Conservation (phyloP, 2,329 filamentous ascomycete species). For the Nannizziopsis arthrosporioides region DNA sequence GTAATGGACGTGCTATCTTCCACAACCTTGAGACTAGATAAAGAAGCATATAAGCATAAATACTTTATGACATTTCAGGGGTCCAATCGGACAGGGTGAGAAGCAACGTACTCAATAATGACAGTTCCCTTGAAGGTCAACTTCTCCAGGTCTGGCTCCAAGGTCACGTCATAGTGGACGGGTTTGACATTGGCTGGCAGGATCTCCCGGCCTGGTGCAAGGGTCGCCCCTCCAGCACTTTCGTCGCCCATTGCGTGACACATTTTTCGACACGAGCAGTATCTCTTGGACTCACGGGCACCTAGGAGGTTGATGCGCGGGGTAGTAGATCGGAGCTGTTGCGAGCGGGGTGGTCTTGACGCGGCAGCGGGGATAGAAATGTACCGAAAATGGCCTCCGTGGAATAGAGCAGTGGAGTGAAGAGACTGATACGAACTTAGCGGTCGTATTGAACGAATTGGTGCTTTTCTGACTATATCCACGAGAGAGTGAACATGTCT, state of each 20-base stretch:
- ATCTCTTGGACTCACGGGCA: constrained; percentile 35
- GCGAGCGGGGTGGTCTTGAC: neutral
- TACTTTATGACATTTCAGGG: neutral
- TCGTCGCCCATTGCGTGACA: constrained; percentile 52
- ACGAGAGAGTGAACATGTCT: constrained; percentile 8
- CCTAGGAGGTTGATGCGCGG: constrained; percentile 19
- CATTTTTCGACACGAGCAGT: constrained; percentile 64
- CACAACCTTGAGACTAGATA: constrained; percentile 58
- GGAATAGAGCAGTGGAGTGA: constrained; percentile 17
- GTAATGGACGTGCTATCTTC: constrained; percentile 77
- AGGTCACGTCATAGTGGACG: constrained; percentile 77
- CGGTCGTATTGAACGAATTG: neutral
- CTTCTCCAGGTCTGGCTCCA: constrained; percentile 81
- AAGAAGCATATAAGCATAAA: constrained; percentile 12
- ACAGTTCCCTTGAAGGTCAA: constrained; percentile 80
- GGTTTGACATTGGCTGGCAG: constrained; percentile 86
- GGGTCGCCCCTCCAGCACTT: constrained; percentile 40
- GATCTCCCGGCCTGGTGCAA: constrained; percentile 61
- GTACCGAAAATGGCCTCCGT: constrained; percentile 11
- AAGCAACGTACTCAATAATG: constrained; percentile 54
- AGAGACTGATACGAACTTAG: neutral
- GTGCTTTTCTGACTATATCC: constrained; percentile 4
- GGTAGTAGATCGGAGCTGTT: constrained; percentile 10
- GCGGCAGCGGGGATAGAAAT: constrained; percentile 15
- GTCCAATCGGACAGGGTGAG: neutral